Base-by-base conservation (phyloP, 2,329 filamentous ascomycete genomes). In the Phialophora tarda region DNA sequence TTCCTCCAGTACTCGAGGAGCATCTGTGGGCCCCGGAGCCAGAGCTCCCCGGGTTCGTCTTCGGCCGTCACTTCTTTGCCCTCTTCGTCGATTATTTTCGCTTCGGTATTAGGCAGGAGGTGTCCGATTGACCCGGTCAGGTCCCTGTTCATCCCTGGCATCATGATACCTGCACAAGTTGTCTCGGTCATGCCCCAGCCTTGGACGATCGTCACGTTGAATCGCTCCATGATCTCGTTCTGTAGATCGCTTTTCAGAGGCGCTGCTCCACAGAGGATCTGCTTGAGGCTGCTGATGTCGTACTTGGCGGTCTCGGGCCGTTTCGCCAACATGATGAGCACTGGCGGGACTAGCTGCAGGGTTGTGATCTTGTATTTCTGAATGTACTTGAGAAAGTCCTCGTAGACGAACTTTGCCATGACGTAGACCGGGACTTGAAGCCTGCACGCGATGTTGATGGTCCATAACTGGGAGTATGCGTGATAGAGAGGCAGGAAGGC, bases 31-130 rank as follows among this genome's bases (percentile, higher is more conserved):
- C 76, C 77, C 1, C 78, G 77, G n/a, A 83, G 76, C 55, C 78
- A 77, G 14, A 83, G 64, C 63, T 83, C 80, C 41, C 93, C 93
- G 0, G 84, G 81, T 26, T 68, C 64, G 77, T 61, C 86, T 68
- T 94, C 88, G 12, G 81, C 84, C 0, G 84, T 89, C 60, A 95
- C 83, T 74, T 94, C 91, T 5, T 82, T 80, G 1, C 90, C 91
- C 64, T 93, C 89, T 0, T 83, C 78, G 4, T 86, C 86, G 17
- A 95, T 78, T 3, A 96, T 79, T 72, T 89, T 89, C 11, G 67
- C 69, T 26, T 72, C 67, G n/a, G 70, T 71, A 51, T 80, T 81
- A 0, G 80, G 74, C 7, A 84, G 64, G 1, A 79, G 73, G 5
- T 78, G 73, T 2, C 84, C 84, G 12, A 86, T 82, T 48, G 82